Percentiles rank a stretch among this genome's conserved stretches.
These are phyloP conservation scores for Misopates orontium DNA, from an alignment of 257 asterid species.

Conservation along the genomic window DNA sequence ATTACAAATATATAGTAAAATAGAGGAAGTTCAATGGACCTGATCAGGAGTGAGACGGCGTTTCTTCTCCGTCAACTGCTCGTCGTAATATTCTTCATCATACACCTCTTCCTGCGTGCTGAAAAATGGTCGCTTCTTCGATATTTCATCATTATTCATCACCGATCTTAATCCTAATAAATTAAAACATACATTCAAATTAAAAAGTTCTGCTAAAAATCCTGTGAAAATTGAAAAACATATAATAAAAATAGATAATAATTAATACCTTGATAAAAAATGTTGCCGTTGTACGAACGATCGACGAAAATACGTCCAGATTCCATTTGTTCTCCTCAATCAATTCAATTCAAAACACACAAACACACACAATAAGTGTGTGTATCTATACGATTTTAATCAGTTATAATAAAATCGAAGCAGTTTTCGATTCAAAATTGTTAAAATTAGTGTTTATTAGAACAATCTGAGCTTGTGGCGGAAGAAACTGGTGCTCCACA, in stretches of 20 bases:
- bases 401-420: conserved; percentile 21
- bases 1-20: too few species aligned
- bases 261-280: conserved; percentile 67
- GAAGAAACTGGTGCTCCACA: conserved; percentile 99
- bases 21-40: too few species aligned
- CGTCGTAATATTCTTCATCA: conserved; percentile 91
- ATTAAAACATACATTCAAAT: neutral
- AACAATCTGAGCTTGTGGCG: conserved; percentile 97
- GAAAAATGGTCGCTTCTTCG: conserved; percentile 77
- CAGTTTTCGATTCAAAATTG: conserved; percentile 21
- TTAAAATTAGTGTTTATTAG: too few species aligned
- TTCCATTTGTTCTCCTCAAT: conserved; percentile 57
- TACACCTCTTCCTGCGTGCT: conserved; percentile 70
- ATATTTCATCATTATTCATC: conserved; percentile 69
- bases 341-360: too few species aligned
- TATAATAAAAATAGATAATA: too few species aligned
- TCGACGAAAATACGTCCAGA: conserved; percentile 74
- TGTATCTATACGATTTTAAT: conserved; percentile 26
- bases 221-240: too few species aligned
- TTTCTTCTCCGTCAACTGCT: conserved; percentile 91
- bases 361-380: too few species aligned
- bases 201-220: too few species aligned
- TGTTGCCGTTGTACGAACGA: conserved; percentile 65
- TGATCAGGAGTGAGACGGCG: conserved; percentile 95
- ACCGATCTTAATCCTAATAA: conserved; percentile 59